Conservation (phyloP, 768 basidiomycete genomes). For the Pisolithus microcarpus region DNA sequence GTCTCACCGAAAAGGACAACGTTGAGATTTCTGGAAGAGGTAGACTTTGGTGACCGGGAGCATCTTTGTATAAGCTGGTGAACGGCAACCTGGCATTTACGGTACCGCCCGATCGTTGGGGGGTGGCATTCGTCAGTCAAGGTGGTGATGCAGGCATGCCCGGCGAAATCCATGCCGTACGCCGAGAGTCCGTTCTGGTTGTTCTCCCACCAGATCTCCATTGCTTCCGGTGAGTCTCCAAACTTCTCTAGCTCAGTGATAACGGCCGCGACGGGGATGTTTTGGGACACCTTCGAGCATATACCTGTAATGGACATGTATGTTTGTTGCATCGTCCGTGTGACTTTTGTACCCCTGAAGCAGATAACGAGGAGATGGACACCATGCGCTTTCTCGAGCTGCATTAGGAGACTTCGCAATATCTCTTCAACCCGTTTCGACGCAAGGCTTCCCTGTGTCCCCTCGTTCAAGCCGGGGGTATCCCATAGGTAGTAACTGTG, state of each 20-base stretch:
- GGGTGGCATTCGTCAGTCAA: conserved; percentile 17
- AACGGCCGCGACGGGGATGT: conserved; percentile 19
- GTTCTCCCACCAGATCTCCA: conserved; percentile 34
- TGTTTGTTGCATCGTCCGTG: conserved; percentile 22
- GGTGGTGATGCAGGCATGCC: conserved; percentile 35
- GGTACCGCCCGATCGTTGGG: conserved; percentile 13
- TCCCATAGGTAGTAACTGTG: conserved; percentile 25
- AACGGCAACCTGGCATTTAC: conserved; percentile 12
- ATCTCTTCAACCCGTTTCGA: conserved; percentile 20
- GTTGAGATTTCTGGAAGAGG: conserved; percentile 19
- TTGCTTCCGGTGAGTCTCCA: conserved; percentile 15
- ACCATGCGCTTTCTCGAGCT: conserved; percentile 12
- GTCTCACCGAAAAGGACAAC: conserved; percentile 37
- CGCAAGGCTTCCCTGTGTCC: conserved; percentile 16
- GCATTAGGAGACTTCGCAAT: conserved; percentile 19
- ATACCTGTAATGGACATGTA: conserved; percentile 17
- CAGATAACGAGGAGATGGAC: conserved; percentile 22
- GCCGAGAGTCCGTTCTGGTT: conserved; percentile 23
- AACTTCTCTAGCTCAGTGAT: conserved; percentile 29
- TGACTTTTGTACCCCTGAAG: conserved; percentile 20
- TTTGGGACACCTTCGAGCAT: conserved; percentile 12
- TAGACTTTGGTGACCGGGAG: conserved; percentile 13
- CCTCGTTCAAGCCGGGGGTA: conserved; percentile 27
- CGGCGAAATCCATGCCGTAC: conserved; percentile 28
- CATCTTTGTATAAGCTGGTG: conserved; percentile 12